phyloP scores from a whole-genome alignment of 257 asterid species.

The Primulina huaijiensis region DNA sequence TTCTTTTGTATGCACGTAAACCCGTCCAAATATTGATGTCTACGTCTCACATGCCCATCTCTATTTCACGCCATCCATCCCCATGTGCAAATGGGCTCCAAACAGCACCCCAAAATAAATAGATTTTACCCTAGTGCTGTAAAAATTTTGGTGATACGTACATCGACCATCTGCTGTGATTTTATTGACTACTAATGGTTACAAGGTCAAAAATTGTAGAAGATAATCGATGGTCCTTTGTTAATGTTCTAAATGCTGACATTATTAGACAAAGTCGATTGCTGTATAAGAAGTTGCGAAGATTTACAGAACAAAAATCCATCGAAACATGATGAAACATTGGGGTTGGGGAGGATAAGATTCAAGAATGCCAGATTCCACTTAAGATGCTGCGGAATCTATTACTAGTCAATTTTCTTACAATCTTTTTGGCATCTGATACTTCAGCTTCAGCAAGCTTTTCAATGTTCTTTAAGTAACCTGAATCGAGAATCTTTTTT shows the following conservation, averaged over 20 bases:
- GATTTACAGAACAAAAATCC: constrained; percentile 34
- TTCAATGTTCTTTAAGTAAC: constrained; percentile 65
- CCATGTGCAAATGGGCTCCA: constrained; percentile 47
- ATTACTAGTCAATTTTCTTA: constrained; percentile 53
- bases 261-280: constrained; percentile 25
- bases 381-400: constrained; percentile 53
- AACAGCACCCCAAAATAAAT: constrained; percentile 11
- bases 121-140: neutral
- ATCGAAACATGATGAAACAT: neutral
- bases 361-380: constrained; percentile 78
- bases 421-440: constrained; percentile 82
- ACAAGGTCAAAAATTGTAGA: constrained; percentile 20
- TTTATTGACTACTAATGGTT: constrained; percentile 5
- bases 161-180: constrained; percentile 13
- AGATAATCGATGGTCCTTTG: constrained; percentile 21
- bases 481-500: constrained; percentile 72
- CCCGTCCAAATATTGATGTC: constrained; percentile 33
- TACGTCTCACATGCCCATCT: constrained; percentile 49
- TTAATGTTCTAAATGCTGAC: constrained; percentile 14
- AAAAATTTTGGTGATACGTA: too few relatives aligned
- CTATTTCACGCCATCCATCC: constrained; percentile 38
- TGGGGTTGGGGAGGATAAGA: constrained; percentile 18
- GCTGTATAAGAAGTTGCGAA: constrained; percentile 22
- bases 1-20: constrained; percentile 17
- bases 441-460: constrained; percentile 75